phyloP scores from a whole-genome alignment of 2,329 filamentous ascomycete species.

The Talaromyces funiculosus region DNA sequence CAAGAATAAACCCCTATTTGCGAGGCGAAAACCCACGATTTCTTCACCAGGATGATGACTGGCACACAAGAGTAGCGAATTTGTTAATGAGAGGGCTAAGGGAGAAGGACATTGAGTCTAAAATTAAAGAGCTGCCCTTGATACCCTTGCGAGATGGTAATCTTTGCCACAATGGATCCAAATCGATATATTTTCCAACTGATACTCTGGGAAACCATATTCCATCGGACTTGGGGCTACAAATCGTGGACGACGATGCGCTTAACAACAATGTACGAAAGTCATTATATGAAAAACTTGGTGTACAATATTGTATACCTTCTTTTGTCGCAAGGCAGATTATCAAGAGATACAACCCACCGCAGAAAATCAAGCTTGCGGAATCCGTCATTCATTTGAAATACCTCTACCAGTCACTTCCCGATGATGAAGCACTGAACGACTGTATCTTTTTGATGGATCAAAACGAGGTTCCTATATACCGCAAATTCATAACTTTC shows the following conservation, averaged over 20 bases:
- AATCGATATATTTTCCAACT: background rate
- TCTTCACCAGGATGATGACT: background rate
- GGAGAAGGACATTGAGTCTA: background rate
- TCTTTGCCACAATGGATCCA: background rate
- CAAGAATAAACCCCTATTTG: background rate
- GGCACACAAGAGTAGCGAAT: background rate
- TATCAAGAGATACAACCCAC: background rate
- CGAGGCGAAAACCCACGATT: background rate
- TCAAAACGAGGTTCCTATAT: background rate
- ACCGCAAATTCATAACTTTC: background rate
- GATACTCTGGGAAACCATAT: background rate
- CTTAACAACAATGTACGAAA: background rate
- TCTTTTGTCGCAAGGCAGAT: background rate
- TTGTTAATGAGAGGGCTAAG: background rate
- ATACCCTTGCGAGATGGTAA: background rate
- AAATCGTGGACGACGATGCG: background rate
- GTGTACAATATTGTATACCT: background rate
- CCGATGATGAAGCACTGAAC: background rate
- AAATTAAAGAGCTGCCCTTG: background rate
- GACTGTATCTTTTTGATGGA: background rate
- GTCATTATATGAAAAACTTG: background rate
- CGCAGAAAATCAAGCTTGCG: background rate
- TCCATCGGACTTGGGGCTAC: background rate
- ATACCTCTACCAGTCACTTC: background rate
- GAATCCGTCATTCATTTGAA: conserved; percentile 1